A percentile compares a stretch with the other conserved stretches of the same genome.
phyloP scores from a whole-genome alignment of 2,329 filamentous ascomycete genomes.

The Thermoascus crustaceus region DNA sequence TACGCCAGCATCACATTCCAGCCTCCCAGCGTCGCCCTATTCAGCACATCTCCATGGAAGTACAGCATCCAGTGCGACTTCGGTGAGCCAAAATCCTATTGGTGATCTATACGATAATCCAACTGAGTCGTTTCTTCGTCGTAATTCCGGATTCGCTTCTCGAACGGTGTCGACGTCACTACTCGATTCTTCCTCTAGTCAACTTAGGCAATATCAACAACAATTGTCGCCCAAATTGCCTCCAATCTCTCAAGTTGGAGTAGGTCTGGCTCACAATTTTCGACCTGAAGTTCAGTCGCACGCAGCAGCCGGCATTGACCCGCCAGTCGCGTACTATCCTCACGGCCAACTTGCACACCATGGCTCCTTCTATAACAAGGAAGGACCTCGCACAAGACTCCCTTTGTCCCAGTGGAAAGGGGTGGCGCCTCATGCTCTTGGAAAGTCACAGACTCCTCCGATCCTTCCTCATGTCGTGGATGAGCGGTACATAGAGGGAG shows the following conservation, averaged over 20 bases:
- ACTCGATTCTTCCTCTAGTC: not conserved
- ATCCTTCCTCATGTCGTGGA: conserved; percentile 30
- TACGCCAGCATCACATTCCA: conserved; percentile 23
- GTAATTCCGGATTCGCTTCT: conserved; percentile 12
- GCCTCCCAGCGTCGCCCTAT: conserved; percentile 21
- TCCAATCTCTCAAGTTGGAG: conserved; percentile 22
- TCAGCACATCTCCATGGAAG: conserved; percentile 16
- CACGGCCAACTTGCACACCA: conserved; percentile 13
- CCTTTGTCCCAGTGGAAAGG: conserved; percentile 4
- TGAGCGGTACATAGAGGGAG: conserved; percentile 53
- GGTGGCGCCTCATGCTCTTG: conserved; percentile 3
- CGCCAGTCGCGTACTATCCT: conserved; percentile 13
- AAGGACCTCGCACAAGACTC: conserved; percentile 5
- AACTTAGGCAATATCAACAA: conserved; percentile 5
- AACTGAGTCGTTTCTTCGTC: conserved; percentile 13
- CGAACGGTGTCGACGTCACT: not conserved
- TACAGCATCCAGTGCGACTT: conserved; percentile 7
- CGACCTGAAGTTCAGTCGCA: conserved; percentile 13
- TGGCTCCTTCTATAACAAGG: conserved; percentile 11
- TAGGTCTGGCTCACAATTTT: not conserved
- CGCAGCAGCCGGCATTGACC: conserved; percentile 12
- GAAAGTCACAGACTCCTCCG: conserved; percentile 8
- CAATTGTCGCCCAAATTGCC: conserved; percentile 19
- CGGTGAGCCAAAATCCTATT: conserved; percentile 6
- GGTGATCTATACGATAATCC: conserved; percentile 8